Conservation (phyloP, 306 rosid genomes). For the Leucaena leucocephala region DNA sequence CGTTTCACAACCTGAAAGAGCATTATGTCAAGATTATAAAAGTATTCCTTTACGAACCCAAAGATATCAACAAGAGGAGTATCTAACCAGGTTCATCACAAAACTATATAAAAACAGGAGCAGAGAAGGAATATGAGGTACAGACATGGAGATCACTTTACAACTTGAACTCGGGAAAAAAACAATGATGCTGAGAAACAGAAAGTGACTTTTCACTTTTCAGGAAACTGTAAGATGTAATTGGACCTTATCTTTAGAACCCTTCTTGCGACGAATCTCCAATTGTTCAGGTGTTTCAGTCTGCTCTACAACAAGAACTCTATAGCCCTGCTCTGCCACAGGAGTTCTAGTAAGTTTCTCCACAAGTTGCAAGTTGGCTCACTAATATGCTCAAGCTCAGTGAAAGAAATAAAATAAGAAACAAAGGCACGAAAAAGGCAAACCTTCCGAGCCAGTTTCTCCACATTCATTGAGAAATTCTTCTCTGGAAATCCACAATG, state of each 20-base stretch:
- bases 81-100: slow-evolving; percentile 14
- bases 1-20: slow-evolving; percentile 84
- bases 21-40: slow-evolving; percentile 23
- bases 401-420: slow-evolving; percentile 4
- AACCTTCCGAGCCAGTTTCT: slow-evolving; percentile 93
- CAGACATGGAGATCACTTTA: background rate
- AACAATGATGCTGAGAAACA: background rate
- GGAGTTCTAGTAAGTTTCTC: slow-evolving; percentile 42
- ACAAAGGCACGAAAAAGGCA: slow-evolving; percentile 38
- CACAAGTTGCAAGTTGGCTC: slow-evolving; percentile 25
- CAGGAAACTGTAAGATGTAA: slow-evolving; percentile 4
- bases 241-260: slow-evolving; percentile 85
- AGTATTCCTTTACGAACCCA: slow-evolving; percentile 23
- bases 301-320: slow-evolving; percentile 95
- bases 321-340: slow-evolving; percentile 70
- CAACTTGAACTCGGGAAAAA: background rate
- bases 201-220: slow-evolving; percentile 26
- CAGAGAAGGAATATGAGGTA: background rate
- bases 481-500: slow-evolving; percentile 98
- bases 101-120: slow-evolving; percentile 6
- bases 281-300: slow-evolving; percentile 98
- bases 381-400: slow-evolving; percentile 22
- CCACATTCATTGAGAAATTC: slow-evolving; percentile 80
- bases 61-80: background rate
- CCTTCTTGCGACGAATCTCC: slow-evolving; percentile 85